Base-by-base conservation (phyloP, 495 filamentous ascomycete genomes). In the Schizothecium vesticola region DNA sequence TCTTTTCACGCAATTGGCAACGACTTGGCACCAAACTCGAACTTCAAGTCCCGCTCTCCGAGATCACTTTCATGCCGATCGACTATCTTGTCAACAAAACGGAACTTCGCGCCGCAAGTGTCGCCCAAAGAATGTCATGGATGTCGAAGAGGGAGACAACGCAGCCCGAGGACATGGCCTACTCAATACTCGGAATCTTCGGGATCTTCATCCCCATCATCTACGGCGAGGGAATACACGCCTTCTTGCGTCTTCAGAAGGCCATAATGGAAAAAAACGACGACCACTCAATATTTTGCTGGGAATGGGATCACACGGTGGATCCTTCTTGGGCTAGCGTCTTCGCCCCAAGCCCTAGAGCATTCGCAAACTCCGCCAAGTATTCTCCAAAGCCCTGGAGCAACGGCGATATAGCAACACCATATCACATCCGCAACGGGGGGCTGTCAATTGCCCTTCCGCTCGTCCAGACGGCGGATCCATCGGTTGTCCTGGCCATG, bases 41-140 rank as follows among this genome's bases (percentile, higher is more conserved):
- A 5, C 25, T 77, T 1, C 57, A 4, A n/a, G 2, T 60, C 9
- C 0, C 26, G 0, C n/a, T 77, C 8, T 66, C 70, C 0, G n/a
- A 56, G 0, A 72, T 73, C 22, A 82, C 78, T 0, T 60, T 71
- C 11, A 77, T 83, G 16, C 43, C 43, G 16, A 9, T 1, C 2
- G 71, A 71, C 25, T 3, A 23, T 12, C 31, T 43, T 1, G 24
- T 68, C 70, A 2, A 24, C 56, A 1, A 33, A 25, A 1, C 21
- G n/a, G 7, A 33, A 55, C 3, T 55, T 67, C 5, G 58, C 63
- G 1, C 26, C 4, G 56, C 68, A 19, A 72, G 69, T 28, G 61
- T 80, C 51, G 79, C 79, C 0, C 68, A 78, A 16, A 66, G 75
- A 0, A 80, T 82, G 80, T 80, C 76, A 0, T 81, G 80, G 80